Evolutionary conservation across 768 basidiomycete genomes (phyloP).

Genomic region (Boletus rubropictus): DNA sequence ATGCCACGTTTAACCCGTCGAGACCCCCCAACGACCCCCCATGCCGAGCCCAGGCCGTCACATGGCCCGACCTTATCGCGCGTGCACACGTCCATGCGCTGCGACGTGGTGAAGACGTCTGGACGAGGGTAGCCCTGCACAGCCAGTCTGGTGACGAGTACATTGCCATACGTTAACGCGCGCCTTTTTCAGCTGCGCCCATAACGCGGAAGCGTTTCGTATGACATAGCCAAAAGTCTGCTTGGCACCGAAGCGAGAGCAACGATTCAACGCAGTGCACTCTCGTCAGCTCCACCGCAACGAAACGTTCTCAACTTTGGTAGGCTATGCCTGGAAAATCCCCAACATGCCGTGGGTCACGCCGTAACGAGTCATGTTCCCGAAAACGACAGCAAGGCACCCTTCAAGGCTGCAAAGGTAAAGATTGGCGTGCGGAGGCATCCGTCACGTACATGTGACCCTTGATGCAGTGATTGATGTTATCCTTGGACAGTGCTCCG

Average conservation of each 20-base stretch:
- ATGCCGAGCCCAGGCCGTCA: constrained; percentile 7
- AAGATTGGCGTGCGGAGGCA: constrained; percentile 13
- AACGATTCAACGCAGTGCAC: too few relatives aligned
- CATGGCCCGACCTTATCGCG: constrained; percentile 10
- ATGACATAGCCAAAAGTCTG: constrained; percentile 7
- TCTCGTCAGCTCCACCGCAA: not conserved
- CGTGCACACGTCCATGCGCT: not conserved
- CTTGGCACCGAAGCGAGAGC: not conserved
- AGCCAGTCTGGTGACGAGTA: too few relatives aligned
- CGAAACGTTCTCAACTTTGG: not conserved
- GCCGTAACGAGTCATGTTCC: not conserved
- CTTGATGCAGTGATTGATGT: constrained; percentile 8
- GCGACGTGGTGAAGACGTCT: too few relatives aligned
- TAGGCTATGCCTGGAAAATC: constrained; percentile 1
- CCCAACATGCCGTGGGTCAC: not conserved
- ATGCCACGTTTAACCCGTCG: constrained; percentile 5
- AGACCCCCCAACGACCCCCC: constrained; percentile 23
- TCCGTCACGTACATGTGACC: not conserved
- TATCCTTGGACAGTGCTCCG: not conserved
- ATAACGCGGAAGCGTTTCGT: constrained; percentile 1
- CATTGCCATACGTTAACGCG: too few relatives aligned
- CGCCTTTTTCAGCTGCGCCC: constrained; percentile 6
- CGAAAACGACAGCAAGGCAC: not conserved
- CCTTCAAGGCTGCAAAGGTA: constrained; percentile 4
- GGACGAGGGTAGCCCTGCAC: too few relatives aligned